Percentiles rank a stretch among this genome's conserved stretches.
These are phyloP conservation scores for Lophiotrema nucula DNA, from an alignment of 495 filamentous ascomycete genomes.

Conservation along the genomic window DNA sequence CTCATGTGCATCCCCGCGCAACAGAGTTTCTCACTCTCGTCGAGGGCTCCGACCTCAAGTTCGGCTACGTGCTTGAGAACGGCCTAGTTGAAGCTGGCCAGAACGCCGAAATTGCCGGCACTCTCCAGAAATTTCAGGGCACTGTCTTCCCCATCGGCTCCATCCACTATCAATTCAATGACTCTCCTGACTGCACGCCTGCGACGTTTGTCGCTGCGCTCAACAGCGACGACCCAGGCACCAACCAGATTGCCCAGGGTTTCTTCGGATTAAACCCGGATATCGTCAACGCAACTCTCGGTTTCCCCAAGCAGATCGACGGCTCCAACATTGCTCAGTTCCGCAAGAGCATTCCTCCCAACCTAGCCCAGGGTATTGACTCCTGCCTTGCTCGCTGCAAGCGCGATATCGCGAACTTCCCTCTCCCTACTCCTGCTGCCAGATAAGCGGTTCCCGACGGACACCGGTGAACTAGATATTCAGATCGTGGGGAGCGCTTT, in stretches of 20 bases:
- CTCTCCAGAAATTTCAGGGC: constrained; percentile 43
- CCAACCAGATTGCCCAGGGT: constrained; percentile 48
- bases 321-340: constrained; percentile 50
- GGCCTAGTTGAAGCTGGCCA: constrained; percentile 38
- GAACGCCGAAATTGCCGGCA: constrained; percentile 39
- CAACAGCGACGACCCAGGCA: constrained; percentile 51
- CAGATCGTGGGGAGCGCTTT: too few relatives aligned
- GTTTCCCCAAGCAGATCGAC: constrained; percentile 43
- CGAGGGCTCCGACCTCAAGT: constrained; percentile 44
- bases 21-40: constrained; percentile 49
- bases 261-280: constrained; percentile 50
- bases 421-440: too few relatives aligned
- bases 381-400: constrained; percentile 41
- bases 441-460: too few relatives aligned
- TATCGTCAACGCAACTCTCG: constrained; percentile 47
- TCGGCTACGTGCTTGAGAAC: constrained; percentile 54
- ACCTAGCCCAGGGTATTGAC: constrained; percentile 49
- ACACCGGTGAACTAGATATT: too few relatives aligned
- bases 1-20: constrained; percentile 52
- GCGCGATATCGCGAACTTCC: neutral
- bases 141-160: constrained; percentile 52
- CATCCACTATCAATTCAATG: constrained; percentile 56
- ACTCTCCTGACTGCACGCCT: constrained; percentile 45
- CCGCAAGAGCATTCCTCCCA: constrained; percentile 45
- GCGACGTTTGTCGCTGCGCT: constrained; percentile 52